These are phyloP conservation scores for Maudiozyma serrabonitensis DNA, from an alignment of 805 yeast genomes.

Conservation along the genomic window DNA sequence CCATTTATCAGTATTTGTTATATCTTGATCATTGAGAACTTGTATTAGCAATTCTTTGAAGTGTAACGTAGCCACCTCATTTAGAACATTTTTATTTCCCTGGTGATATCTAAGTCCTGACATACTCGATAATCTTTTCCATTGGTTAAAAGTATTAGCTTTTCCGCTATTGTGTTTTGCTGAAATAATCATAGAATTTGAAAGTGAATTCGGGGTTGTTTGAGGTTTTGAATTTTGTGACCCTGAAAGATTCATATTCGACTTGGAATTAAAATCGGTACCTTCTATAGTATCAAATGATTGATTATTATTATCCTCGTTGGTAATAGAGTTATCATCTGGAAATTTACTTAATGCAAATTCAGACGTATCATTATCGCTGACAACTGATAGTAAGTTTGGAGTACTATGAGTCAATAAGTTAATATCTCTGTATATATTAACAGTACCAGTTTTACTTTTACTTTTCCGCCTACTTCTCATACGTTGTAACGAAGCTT, in stretches of 20 bases:
- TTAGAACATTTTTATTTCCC: constrained; percentile 24
- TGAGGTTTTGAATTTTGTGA: neutral
- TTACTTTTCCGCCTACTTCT: constrained; percentile 48
- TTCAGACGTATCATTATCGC: constrained; percentile 2
- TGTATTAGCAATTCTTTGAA: constrained; percentile 48
- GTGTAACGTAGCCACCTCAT: constrained; percentile 33
- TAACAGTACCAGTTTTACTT: constrained; percentile 30
- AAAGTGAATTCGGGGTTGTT: neutral
- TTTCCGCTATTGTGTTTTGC: constrained; percentile 6
- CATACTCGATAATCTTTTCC: constrained; percentile 17
- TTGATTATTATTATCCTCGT: constrained; percentile 1
- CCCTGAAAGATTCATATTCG: neutral
- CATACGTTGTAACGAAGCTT: constrained; percentile 55
- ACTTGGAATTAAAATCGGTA: too few relatives aligned
- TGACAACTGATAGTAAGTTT: constrained; percentile 20
- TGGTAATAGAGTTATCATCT: constrained; percentile 9
- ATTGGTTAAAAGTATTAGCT: constrained; percentile 4
- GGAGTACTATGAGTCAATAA: constrained; percentile 28
- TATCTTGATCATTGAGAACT: constrained; percentile 47
- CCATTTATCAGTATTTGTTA: constrained; percentile 52
- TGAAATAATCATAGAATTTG: neutral
- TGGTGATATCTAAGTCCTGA: constrained; percentile 8
- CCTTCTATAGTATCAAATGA: neutral
- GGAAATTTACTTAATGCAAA: neutral
- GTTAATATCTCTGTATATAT: constrained; percentile 15